Evolutionary conservation across 2,329 filamentous ascomycete species (phyloP), one percentile per base, ranked within the genome.

Genomic region (Penicillium crustosum): DNA sequence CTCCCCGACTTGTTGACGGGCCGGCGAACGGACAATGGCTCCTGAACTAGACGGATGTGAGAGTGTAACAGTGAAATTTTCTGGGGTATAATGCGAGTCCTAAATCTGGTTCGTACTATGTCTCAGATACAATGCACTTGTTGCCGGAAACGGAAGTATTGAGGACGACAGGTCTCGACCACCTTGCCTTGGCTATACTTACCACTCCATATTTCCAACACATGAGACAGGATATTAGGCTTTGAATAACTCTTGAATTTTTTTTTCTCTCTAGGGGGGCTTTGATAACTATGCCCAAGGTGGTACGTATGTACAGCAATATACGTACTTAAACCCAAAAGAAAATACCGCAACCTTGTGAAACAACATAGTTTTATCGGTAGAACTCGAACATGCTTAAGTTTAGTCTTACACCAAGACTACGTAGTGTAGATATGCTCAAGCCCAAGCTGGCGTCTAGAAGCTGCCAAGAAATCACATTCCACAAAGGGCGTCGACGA

Each of bases 121-220:
- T 23, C 36, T 47, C 33, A 17, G 41, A 19, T 10, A 58, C 21
- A 49, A 58, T 47, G 43, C 3, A 2, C 1, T 49, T 52, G 39
- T 62, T 12, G 50, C 60, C 55, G 61, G 36, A 31, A 61, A 59
- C 53, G 55, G 62, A 57, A 54, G 33, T 29, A 19, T 25, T 17
- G 2, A 19, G 31, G 21, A 41, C 15, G 15, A 51, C 17, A 17
- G 35, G 12, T 17, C 33, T 27, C 12, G 9, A n/a, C 27, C 21
- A 31, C 27, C 50, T 41, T 25, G 38, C n/a, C 42, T 42, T 50
- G 59, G 25, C 13, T 54, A 47, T 36, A 62, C 36, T 21, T 17
- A 59, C 55, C 2, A 33, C 29, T 25, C 9, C 19, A 35, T 25
- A 2, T 23, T 48, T 15, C 31, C 29, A 48, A 19, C 15, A 1